A percentile compares a stretch with the other conserved stretches of the same genome.
phyloP scores from a whole-genome alignment of 2,329 filamentous ascomycete species.

The Cercospora brassicicola region DNA sequence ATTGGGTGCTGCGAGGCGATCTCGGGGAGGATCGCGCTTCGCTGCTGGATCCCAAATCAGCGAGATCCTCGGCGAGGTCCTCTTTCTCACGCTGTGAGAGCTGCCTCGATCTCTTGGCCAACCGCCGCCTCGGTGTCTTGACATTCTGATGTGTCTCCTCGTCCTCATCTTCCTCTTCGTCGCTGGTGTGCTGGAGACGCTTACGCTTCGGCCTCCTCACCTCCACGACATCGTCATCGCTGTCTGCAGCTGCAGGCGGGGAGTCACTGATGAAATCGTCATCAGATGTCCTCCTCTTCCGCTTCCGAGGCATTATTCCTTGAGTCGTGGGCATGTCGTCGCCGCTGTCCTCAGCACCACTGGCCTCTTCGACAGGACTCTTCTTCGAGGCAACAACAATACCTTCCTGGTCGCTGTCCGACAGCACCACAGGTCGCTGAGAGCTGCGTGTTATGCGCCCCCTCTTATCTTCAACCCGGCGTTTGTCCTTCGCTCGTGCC shows the following conservation, averaged over 20 bases:
- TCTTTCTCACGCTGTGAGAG: slow-evolving; percentile 40
- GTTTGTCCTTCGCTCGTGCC: slow-evolving; percentile 11
- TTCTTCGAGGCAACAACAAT: background rate
- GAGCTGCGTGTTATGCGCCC: slow-evolving; percentile 12
- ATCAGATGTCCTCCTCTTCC: slow-evolving; percentile 17
- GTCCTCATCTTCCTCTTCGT: slow-evolving; percentile 26
- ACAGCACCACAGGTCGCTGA: slow-evolving; percentile 19
- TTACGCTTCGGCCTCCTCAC: slow-evolving; percentile 22
- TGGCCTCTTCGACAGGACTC: background rate
- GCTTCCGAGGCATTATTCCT: slow-evolving; percentile 30
- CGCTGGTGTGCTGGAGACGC: slow-evolving; percentile 17
- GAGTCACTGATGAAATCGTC: slow-evolving; percentile 33
- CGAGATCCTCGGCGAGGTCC: slow-evolving; percentile 49
- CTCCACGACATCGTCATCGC: slow-evolving; percentile 37
- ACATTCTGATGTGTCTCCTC: slow-evolving; percentile 26
- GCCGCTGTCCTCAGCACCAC: slow-evolving; percentile 21
- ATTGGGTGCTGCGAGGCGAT: slow-evolving; percentile 33
- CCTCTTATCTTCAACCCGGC: background rate
- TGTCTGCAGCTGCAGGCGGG: slow-evolving; percentile 26
- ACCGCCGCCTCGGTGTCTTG: slow-evolving; percentile 31
- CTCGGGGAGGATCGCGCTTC: slow-evolving; percentile 32
- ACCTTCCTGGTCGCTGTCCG: slow-evolving; percentile 20
- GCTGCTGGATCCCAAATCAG: slow-evolving; percentile 43
- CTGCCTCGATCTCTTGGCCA: slow-evolving; percentile 27
- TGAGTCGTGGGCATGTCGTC: slow-evolving; percentile 36